These are phyloP conservation scores for Astragalus membranaceus DNA, from an alignment of 306 rosid species.

Conservation along the genomic window DNA sequence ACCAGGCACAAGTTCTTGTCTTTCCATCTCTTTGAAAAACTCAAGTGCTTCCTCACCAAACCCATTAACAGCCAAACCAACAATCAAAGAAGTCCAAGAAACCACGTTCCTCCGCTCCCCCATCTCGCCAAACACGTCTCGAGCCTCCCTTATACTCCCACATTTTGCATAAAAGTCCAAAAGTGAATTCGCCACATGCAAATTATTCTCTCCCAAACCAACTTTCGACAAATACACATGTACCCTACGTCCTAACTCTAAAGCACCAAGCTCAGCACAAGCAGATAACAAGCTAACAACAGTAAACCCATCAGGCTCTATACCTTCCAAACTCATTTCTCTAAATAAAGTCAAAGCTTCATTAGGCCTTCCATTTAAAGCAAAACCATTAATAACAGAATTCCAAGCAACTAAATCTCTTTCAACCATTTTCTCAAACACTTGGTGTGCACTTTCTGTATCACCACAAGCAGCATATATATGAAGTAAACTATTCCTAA, in stretches of 20 bases:
- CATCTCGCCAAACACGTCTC: constrained; percentile 35
- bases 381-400: constrained; percentile 51
- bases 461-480: constrained; percentile 46
- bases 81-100: constrained; percentile 51
- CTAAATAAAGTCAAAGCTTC: constrained; percentile 52
- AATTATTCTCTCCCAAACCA: constrained; percentile 39
- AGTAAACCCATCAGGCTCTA: constrained; percentile 53
- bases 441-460: constrained; percentile 34
- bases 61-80: constrained; percentile 62
- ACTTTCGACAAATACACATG: constrained; percentile 40
- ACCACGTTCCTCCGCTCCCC: constrained; percentile 26
- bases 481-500: constrained; percentile 49
- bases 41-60: constrained; percentile 50
- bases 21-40: constrained; percentile 43
- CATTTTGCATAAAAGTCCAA: constrained; percentile 52
- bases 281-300: constrained; percentile 53
- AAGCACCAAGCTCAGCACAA: constrained; percentile 53
- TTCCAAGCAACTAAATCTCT: constrained; percentile 58
- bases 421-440: constrained; percentile 43
- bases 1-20: constrained; percentile 28
- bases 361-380: constrained; percentile 50
- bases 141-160: constrained; percentile 41
- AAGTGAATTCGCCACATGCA: constrained; percentile 36
- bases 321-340: constrained; percentile 35
- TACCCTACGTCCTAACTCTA: constrained; percentile 43